Evolutionary conservation across 352 stramenopile species (phyloP).

Genomic region (Ophiocytium majus): DNA sequence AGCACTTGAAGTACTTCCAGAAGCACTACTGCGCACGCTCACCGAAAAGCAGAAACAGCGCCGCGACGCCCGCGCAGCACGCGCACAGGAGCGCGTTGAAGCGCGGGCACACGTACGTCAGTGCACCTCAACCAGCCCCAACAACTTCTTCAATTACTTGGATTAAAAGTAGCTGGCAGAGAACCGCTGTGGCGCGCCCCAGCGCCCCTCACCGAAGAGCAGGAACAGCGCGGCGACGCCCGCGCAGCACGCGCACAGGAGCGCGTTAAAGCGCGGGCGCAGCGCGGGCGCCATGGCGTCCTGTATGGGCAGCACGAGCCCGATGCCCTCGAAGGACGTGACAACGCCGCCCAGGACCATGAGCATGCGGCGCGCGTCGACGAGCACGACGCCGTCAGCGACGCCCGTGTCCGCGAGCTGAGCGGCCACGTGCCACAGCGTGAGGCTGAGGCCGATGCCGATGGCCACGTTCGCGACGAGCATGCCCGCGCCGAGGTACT

Average conservation of each 20-base stretch:
- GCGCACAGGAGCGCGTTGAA: too few species aligned
- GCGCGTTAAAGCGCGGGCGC: slow-evolving; percentile 24
- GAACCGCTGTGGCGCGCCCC: too few species aligned
- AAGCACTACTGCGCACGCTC: too few species aligned
- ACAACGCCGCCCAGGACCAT: slow-evolving; percentile 42
- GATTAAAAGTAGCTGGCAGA: too few species aligned
- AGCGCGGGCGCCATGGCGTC: slow-evolving; percentile 43
- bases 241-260: slow-evolving; percentile 41
- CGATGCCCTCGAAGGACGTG: slow-evolving; percentile 47
- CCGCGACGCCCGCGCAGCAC: not conserved
- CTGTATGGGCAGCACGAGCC: slow-evolving; percentile 49
- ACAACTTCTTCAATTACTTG: too few species aligned
- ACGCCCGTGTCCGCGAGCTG: slow-evolving; percentile 24
- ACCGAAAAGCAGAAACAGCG: not conserved
- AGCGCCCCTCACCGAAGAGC: slow-evolving; percentile 22
- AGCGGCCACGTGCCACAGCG: slow-evolving; percentile 27
- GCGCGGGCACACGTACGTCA: too few species aligned
- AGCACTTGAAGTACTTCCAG: too few species aligned
- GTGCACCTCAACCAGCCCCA: too few species aligned
- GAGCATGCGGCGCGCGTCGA: slow-evolving; percentile 34
- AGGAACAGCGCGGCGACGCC: slow-evolving; percentile 37
- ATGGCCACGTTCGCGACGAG: slow-evolving; percentile 47
- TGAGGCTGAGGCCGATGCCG: slow-evolving; percentile 26
- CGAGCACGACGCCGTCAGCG: slow-evolving; percentile 26
- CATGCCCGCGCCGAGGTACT: slow-evolving; percentile 46